A percentile compares a stretch with the other conserved stretches of the same genome.
Conservation (phyloP, 2,329 filamentous ascomycete genomes). For the Colletotrichum aenigma region DNA sequence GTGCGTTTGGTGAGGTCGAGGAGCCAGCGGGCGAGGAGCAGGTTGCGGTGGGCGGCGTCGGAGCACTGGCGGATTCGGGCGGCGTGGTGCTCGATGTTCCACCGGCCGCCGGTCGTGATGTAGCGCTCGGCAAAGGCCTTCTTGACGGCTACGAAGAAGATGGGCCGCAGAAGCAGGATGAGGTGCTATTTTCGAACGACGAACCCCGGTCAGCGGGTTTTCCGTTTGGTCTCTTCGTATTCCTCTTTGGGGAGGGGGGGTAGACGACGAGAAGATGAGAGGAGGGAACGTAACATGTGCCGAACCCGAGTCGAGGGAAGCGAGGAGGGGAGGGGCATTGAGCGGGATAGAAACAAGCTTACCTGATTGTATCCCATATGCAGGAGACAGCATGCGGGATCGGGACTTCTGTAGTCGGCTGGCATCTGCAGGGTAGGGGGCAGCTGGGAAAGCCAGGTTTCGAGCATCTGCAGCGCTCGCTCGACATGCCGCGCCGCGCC, state of each 20-base stretch:
- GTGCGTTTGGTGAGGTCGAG: slow-evolving; percentile 35
- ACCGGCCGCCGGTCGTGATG: slow-evolving; percentile 27
- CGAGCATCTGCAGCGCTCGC: slow-evolving; percentile 44
- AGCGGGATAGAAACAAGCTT: neutral
- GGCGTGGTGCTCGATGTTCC: slow-evolving; percentile 30
- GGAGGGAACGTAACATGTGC: neutral
- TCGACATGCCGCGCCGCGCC: slow-evolving; percentile 38
- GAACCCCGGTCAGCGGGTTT: neutral
- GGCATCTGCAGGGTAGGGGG: slow-evolving; percentile 41
- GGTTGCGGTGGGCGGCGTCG: slow-evolving; percentile 49
- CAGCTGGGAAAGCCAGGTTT: slow-evolving; percentile 42
- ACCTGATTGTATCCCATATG: slow-evolving; percentile 52
- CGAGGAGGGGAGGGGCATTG: slow-evolving; percentile 27
- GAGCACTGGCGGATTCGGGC: slow-evolving; percentile 42
- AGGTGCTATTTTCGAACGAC: slow-evolving; percentile 38
- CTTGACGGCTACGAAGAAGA: slow-evolving; percentile 52
- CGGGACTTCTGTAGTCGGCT: slow-evolving; percentile 36
- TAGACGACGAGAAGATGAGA: neutral
- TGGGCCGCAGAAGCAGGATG: slow-evolving; percentile 52
- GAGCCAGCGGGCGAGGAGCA: slow-evolving; percentile 46
- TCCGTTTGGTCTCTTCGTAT: neutral
- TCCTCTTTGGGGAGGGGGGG: neutral
- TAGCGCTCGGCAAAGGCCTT: slow-evolving; percentile 47
- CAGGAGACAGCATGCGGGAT: slow-evolving; percentile 47
- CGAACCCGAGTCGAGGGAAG: neutral